Evolutionary conservation across 345 rosid species (phyloP).

Genomic region (Clausena lansium): DNA sequence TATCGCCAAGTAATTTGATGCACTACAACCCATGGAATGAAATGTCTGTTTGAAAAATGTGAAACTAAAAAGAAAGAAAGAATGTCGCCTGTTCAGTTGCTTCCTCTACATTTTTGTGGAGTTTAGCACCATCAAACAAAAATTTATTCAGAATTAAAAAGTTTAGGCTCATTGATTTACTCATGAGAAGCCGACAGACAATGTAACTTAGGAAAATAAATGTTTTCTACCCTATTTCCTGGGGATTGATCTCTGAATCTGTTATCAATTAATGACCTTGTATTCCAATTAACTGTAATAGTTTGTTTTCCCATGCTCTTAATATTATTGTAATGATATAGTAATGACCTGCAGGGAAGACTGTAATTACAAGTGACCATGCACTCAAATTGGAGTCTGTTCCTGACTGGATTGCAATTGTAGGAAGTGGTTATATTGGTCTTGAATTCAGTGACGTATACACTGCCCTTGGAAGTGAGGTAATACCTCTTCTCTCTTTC

Average conservation of each 20-base stretch:
- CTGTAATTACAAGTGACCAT: slow-evolving; percentile 99
- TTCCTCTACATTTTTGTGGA: neutral
- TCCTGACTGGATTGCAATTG: slow-evolving; percentile 98
- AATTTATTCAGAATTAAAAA: neutral
- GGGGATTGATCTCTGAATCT: neutral
- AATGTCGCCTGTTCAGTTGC: neutral
- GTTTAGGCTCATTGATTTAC: neutral
- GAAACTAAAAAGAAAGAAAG: neutral
- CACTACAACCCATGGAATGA: neutral
- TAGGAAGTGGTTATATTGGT: slow-evolving; percentile 99
- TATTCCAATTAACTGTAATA: neutral
- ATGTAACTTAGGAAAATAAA: neutral
- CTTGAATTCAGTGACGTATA: slow-evolving; percentile 99
- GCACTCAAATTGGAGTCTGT: slow-evolving; percentile 94
- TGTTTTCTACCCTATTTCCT: neutral
- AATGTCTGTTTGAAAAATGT: neutral
- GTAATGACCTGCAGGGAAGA: slow-evolving; percentile 69
- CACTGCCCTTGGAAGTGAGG: slow-evolving; percentile 99
- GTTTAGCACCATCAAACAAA: neutral
- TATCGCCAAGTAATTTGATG: neutral
- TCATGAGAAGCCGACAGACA: neutral
- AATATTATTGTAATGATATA: slow-evolving; percentile 11
- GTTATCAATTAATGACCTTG: neutral
- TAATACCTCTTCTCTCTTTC: slow-evolving; percentile 21
- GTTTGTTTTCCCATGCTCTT: slow-evolving; percentile 7